Base-by-base conservation (phyloP, 1,139 yeast species). In the Taiozyma sp. region DNA sequence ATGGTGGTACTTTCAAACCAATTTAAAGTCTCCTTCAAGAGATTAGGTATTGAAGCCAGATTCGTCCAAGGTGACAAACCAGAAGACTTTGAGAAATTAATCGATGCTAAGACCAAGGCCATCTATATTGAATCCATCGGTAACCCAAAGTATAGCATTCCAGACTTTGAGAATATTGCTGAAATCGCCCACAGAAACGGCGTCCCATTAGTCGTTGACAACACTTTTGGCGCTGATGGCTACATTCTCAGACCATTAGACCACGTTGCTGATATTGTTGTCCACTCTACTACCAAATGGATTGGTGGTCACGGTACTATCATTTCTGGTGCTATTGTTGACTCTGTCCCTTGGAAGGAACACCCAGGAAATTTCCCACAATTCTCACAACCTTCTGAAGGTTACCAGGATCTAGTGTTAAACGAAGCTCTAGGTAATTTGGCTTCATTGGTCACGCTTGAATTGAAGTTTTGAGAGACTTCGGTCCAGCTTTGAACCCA, bases 181-280 rank as follows among this genome's bases (percentile, higher is more conserved):
- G 84, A 78, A 39, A 74, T 89, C 48, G 97, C 97, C 48, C 97
- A 91, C 71, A 83, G 84, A 58, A 80, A 88, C 61, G 97, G 97
- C 53, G 78, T 92, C 51, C 96, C 97, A 50, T 83, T 93, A 48
- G 93, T 93, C 51, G 97, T 89, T 45, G 99, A 93, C 74, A 93
- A 93, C 81, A 93, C 99, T 32, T 92, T 92, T 64, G 98, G 97
- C 66, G 97, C 97, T 45, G 97, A 96, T 70, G 98, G 98, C 48
- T 91, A 73, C 76, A 80, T 88, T 63, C 79, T 90, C 56, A 84
- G 81, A 63, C 99, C 99, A 57, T 71, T 93, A 60, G 87, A 86
- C 56, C 87, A 81, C 64, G 98, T 98, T 59, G 98, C 90, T 44
- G 96, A 90, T 67, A 86, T 90, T 56, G 79, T 82, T 36, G 76